Percentiles rank a stretch among this genome's conserved stretches.
Evolutionary conservation across 345 rosid species (phyloP).

Genomic region (sweet orange (Citrus sinensis)): DNA sequence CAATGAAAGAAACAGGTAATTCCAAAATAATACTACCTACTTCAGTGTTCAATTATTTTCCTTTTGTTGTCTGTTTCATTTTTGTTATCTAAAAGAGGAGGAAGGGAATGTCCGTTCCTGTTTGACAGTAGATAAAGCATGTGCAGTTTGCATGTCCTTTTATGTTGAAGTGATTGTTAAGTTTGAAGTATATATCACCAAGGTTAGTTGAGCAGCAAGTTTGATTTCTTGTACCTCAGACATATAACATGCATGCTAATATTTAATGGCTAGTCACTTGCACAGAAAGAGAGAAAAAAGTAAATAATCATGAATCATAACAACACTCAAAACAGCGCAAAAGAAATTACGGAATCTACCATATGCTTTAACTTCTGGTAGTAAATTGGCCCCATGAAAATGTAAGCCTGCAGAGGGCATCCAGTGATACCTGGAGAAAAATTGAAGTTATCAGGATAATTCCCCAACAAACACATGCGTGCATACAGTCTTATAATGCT

Average conservation of each 20-base stretch:
- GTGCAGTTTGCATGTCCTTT: background rate
- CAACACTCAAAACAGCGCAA: background rate
- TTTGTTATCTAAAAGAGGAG: background rate
- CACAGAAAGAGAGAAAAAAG: background rate
- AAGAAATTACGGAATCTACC: slow-evolving; percentile 45
- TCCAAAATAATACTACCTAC: background rate
- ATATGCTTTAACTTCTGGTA: slow-evolving; percentile 96
- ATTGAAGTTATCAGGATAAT: slow-evolving; percentile 20
- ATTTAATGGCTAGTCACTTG: background rate
- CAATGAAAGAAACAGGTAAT: background rate
- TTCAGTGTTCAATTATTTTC: background rate
- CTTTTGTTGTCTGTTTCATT: background rate
- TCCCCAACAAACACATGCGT: background rate
- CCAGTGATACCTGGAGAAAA: slow-evolving; percentile 75
- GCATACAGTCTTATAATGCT: background rate
- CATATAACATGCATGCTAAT: background rate
- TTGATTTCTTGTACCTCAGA: too few species aligned
- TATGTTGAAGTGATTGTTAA: background rate
- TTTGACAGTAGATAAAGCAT: too few species aligned
- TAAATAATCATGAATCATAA: background rate
- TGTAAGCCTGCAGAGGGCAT: slow-evolving; percentile 77
- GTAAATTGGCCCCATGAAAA: slow-evolving; percentile 98
- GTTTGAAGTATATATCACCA: background rate
- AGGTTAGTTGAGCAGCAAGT: background rate
- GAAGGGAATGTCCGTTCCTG: background rate